phyloP scores from a whole-genome alignment of 202 grass and related monocot species.

The Panicum virgatum region DNA sequence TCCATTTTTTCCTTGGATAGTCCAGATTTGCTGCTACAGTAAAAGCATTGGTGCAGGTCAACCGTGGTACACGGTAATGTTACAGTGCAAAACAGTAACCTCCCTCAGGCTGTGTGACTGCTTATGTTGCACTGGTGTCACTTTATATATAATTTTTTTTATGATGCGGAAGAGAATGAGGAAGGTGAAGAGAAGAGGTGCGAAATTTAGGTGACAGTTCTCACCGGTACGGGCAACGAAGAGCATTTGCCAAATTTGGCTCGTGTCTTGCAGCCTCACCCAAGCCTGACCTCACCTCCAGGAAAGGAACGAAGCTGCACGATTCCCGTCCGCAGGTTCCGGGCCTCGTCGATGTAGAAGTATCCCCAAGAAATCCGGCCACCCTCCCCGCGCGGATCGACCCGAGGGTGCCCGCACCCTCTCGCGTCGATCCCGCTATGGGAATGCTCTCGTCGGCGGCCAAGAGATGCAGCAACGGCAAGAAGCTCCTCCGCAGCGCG shows the following conservation, averaged over 20 bases:
- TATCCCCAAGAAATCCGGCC: slow-evolving; percentile 28
- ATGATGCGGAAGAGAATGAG: too few species aligned
- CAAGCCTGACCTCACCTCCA: background rate
- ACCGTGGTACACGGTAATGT: too few species aligned
- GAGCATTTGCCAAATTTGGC: slow-evolving; percentile 38
- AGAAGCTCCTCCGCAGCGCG: slow-evolving; percentile 29
- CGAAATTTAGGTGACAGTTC: background rate
- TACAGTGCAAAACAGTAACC: too few species aligned
- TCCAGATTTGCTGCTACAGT: too few species aligned
- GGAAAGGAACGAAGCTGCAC: background rate
- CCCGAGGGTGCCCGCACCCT: slow-evolving; percentile 31
- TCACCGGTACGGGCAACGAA: background rate
- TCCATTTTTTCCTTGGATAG: too few species aligned
- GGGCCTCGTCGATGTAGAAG: slow-evolving; percentile 25
- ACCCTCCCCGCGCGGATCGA: slow-evolving; percentile 34
- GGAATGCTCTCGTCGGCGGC: slow-evolving; percentile 35
- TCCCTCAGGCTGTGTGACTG: too few species aligned
- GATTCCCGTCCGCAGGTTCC: slow-evolving; percentile 42
- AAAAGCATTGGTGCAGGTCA: too few species aligned
- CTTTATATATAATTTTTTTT: too few species aligned
- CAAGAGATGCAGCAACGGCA: slow-evolving; percentile 44
- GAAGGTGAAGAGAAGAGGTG: too few species aligned
- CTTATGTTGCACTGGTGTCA: too few species aligned
- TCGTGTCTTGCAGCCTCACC: background rate
- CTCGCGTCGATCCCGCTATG: slow-evolving; percentile 57